Evolutionary conservation across 148 eudicot genomes (phyloP), one percentile per base, ranked within the genome.

Genomic region (Cornus suecica): DNA sequence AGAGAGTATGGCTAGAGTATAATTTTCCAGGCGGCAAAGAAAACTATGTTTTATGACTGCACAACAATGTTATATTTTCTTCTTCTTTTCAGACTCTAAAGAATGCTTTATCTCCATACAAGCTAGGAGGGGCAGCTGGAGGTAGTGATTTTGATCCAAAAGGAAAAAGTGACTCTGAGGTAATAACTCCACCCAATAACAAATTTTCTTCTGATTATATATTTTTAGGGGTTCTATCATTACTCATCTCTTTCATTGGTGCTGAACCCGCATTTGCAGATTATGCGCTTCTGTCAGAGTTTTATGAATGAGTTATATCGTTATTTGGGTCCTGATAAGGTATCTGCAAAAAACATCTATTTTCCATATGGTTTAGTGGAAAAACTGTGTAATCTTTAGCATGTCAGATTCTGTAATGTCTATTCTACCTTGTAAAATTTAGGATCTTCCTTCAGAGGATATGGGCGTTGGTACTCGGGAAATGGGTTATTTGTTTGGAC

Each of bases 391-490:
- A 30, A 52, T 22, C 45, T 71, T 71, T 13, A 22, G 74, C 42
- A 54, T 54, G 64, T 54, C 24, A 15, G 16, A 16, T 71, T 52
- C 9, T 26, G 10, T 4, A 32, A 20, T 48, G 16, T 29, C 9
- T 29, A 24, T 66, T 75, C 29, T 22, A 26, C 31, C 30, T 28
- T 65, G 22, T 27, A 48, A 28, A 29, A 65, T 51, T 22, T 73
- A 95, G 99, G 99, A 95, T 87, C 97, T 95, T 81, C 99, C 97
- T 84, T 95, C 94, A 23, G 99, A 95, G 77, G 99, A 93, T 83
- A 93, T 91, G 87, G 99, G 99, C 72, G 99, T 92, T 75, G 97
- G 99, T 79, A 81, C 92, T 66, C 96, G 97, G 41, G 99, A 95
- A 85, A 92, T 95, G 97, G 96, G 97, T 77, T 95, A 89, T 84